phyloP scores from a whole-genome alignment of 1,139 yeast species.

The Saccharomyces hybrid region DNA sequence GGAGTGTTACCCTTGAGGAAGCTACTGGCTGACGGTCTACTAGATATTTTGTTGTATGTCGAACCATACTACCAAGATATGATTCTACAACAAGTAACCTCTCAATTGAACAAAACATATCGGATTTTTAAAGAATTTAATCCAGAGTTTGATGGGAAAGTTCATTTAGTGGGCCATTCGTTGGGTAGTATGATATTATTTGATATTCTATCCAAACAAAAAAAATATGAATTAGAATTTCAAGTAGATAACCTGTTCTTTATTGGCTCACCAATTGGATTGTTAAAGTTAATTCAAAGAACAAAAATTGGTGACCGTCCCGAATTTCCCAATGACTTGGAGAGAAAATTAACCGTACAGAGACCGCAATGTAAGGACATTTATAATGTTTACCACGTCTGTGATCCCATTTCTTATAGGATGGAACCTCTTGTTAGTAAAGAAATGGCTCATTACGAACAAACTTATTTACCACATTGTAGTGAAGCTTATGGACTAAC shows the following conservation, averaged over 20 bases:
- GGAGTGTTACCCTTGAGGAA: constrained; percentile 72
- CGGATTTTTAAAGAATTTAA: constrained; percentile 50
- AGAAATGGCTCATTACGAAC: constrained; percentile 46
- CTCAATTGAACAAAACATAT: constrained; percentile 65
- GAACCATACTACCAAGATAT: constrained; percentile 63
- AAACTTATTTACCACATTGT: constrained; percentile 35
- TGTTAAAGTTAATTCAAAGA: constrained; percentile 64
- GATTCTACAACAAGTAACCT: constrained; percentile 57
- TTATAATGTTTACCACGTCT: constrained; percentile 76
- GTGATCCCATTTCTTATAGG: constrained; percentile 84
- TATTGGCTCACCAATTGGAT: constrained; percentile 86
- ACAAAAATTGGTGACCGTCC: constrained; percentile 37
- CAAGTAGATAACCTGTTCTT: constrained; percentile 69
- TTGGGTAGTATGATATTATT: constrained; percentile 80
- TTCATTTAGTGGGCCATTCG: constrained; percentile 84
- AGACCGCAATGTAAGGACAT: constrained; percentile 50
- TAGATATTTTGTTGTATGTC: constrained; percentile 78
- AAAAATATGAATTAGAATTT: constrained; percentile 47
- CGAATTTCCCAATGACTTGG: constrained; percentile 5
- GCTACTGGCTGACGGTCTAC: constrained; percentile 73
- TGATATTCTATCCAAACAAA: constrained; percentile 63
- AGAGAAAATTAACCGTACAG: constrained; percentile 6
- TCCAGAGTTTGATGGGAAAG: constrained; percentile 70
- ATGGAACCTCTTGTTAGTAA: constrained; percentile 70
- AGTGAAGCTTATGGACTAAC: constrained; percentile 21